These are phyloP conservation scores for Trichoderma citrinoviride DNA, from an alignment of 2,329 filamentous ascomycete species.

Conservation along the genomic window DNA sequence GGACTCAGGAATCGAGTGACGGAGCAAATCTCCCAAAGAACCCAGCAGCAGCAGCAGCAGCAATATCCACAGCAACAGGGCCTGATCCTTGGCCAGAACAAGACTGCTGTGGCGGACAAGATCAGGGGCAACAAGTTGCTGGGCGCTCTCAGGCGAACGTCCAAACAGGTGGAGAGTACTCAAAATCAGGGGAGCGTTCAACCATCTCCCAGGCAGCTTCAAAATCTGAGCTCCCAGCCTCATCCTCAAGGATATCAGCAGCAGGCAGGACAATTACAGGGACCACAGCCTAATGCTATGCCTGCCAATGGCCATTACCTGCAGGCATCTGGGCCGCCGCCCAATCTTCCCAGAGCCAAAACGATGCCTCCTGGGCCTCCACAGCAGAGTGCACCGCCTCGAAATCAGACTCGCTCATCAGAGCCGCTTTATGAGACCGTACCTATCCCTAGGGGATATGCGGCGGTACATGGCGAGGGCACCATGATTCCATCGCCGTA, in stretches of 20 bases:
- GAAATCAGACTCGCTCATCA: background rate
- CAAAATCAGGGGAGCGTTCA: background rate
- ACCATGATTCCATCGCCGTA: slow-evolving; percentile 32
- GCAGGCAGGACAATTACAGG: slow-evolving; percentile 26
- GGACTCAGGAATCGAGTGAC: slow-evolving; percentile 35
- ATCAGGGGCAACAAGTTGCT: slow-evolving; percentile 30
- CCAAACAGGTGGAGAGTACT: slow-evolving; percentile 24
- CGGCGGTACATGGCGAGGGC: slow-evolving; percentile 39
- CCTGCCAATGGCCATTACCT: slow-evolving; percentile 6
- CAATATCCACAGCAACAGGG: background rate
- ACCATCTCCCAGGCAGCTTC: slow-evolving; percentile 1
- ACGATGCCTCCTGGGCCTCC: background rate
- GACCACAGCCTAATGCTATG: background rate
- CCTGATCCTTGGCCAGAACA: slow-evolving; percentile 16
- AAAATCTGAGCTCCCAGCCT: background rate
- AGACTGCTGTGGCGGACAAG: slow-evolving; percentile 19
- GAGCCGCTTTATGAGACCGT: slow-evolving; percentile 40
- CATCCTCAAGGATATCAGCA: slow-evolving; percentile 20
- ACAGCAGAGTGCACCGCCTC: background rate
- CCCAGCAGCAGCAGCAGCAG: background rate
- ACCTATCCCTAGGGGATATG: slow-evolving; percentile 40
- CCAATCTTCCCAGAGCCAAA: background rate
- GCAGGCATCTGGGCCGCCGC: background rate
- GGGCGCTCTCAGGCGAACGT: slow-evolving; percentile 34
- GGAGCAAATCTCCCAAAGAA: slow-evolving; percentile 29